Conservation (phyloP, 495 filamentous ascomycete genomes). For the Ramalina intermedia region DNA sequence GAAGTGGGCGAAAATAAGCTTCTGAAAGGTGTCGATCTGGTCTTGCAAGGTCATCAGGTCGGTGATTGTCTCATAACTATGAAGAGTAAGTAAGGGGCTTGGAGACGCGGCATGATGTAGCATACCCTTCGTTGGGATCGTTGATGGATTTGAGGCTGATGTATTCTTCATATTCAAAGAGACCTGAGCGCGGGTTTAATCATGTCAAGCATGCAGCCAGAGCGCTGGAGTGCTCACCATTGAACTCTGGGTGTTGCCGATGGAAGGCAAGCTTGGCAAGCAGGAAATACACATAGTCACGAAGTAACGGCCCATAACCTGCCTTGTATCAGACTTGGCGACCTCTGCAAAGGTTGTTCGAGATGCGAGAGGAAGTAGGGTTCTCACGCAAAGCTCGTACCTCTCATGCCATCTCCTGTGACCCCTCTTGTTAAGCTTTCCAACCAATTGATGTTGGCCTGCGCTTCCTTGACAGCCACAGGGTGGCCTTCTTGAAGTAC, state of each 20-base stretch:
- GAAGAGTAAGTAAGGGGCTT: slow-evolving; percentile 6
- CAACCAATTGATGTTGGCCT: slow-evolving; percentile 78
- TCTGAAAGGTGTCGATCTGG: slow-evolving; percentile 96
- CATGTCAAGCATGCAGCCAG: neutral
- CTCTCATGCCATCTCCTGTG: slow-evolving; percentile 70
- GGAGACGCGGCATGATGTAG: neutral
- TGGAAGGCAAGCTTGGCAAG: slow-evolving; percentile 89
- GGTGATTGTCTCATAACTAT: slow-evolving; percentile 82
- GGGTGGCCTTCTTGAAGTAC: slow-evolving; percentile 95
- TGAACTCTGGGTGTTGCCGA: slow-evolving; percentile 93
- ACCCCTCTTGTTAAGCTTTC: slow-evolving; percentile 82
- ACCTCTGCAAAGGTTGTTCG: neutral
- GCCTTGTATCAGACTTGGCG: neutral
- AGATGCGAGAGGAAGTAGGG: neutral
- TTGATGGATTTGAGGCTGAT: slow-evolving; percentile 96
- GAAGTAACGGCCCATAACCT: slow-evolving; percentile 85
- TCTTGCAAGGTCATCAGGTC: slow-evolving; percentile 96
- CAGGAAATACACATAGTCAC: slow-evolving; percentile 90
- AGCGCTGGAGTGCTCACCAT: slow-evolving; percentile 40
- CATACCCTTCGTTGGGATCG: slow-evolving; percentile 86
- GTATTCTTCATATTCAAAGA: slow-evolving; percentile 98
- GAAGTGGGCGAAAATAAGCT: slow-evolving; percentile 94
- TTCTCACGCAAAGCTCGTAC: slow-evolving; percentile 23
- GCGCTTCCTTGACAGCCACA: slow-evolving; percentile 70
- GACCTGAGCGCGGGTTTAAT: slow-evolving; percentile 30